A percentile compares a stretch with the other conserved stretches of the same genome.
These are phyloP conservation scores for Musa acuminata DNA, from an alignment of 176 grass and related monocot species.

Conservation along the genomic window DNA sequence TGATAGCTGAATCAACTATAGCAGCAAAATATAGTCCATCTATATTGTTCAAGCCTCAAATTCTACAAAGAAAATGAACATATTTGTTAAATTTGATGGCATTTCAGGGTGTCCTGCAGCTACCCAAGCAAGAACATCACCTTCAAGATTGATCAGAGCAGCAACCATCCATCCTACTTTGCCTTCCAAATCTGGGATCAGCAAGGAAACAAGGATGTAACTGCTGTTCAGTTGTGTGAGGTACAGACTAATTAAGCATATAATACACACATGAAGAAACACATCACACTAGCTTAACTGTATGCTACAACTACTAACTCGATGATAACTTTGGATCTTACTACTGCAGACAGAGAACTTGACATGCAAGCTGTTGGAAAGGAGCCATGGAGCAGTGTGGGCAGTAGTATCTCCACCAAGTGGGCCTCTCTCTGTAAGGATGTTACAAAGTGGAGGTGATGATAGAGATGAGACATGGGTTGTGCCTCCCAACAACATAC, in stretches of 20 bases:
- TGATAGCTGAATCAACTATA: too few relatives aligned
- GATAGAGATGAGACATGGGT: slow-evolving; percentile 28
- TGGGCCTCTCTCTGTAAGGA: slow-evolving; percentile 49
- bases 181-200: slow-evolving; percentile 68
- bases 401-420: slow-evolving; percentile 38
- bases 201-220: slow-evolving; percentile 49
- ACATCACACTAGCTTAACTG: neutral
- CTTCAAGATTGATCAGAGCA: slow-evolving; percentile 53
- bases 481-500: slow-evolving; percentile 42
- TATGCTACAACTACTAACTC: neutral
- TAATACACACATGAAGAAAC: neutral
- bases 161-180: slow-evolving; percentile 43
- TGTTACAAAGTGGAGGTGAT: slow-evolving; percentile 37
- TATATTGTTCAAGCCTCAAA: too few relatives aligned
- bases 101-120: slow-evolving; percentile 42
- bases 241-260: slow-evolving; percentile 6
- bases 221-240: slow-evolving; percentile 52
- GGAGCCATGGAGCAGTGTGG: slow-evolving; percentile 54
- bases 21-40: too few relatives aligned
- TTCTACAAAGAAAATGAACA: neutral
- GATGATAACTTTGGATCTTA: neutral
- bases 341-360: slow-evolving; percentile 46
- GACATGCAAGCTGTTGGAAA: slow-evolving; percentile 52
- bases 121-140: slow-evolving; percentile 49
- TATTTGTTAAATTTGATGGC: neutral